Conservation (phyloP, 2,329 filamentous ascomycete genomes). For the Aspergillus novofumigatus region DNA sequence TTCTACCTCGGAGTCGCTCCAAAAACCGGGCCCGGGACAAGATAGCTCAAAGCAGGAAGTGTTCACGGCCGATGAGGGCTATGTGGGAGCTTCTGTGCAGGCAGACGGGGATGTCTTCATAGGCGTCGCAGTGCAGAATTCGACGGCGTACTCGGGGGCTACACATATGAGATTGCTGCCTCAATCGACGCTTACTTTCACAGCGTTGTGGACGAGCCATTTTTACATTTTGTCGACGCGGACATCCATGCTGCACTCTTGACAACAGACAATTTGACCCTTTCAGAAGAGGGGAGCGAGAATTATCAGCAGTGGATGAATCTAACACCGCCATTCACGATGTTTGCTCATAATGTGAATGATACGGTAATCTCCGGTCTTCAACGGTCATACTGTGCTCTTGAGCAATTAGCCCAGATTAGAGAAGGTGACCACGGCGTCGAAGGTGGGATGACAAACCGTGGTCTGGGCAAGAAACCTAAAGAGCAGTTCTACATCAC, state of each 20-base stretch:
- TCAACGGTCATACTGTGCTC: constrained; percentile 75
- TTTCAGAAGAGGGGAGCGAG: constrained; percentile 41
- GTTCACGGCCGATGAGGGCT: constrained; percentile 62
- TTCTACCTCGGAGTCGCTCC: constrained; percentile 61
- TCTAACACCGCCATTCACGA: constrained; percentile 63
- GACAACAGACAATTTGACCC: constrained; percentile 65
- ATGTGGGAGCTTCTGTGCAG: constrained; percentile 60
- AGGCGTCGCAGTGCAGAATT: constrained; percentile 66
- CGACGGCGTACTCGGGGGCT: constrained; percentile 63
- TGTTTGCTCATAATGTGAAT: constrained; percentile 68
- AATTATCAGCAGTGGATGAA: constrained; percentile 55
- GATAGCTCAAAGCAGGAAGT: constrained; percentile 39
- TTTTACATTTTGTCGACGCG: constrained; percentile 77
- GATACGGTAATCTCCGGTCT: constrained; percentile 63
- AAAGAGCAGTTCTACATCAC: constrained; percentile 86
- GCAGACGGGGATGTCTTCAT: constrained; percentile 69
- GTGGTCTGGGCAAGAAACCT: constrained; percentile 62
- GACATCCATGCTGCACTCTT: constrained; percentile 76
- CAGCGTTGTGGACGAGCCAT: constrained; percentile 49
- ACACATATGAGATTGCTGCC: constrained; percentile 75
- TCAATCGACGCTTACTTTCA: constrained; percentile 79
- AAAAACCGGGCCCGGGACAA: constrained; percentile 60
- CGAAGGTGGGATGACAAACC: constrained; percentile 63
- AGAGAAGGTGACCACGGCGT: constrained; percentile 57
- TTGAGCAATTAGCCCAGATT: constrained; percentile 63